Base-by-base conservation (phyloP, 176 grass and related monocot species). In the Pontederia crassipes region DNA sequence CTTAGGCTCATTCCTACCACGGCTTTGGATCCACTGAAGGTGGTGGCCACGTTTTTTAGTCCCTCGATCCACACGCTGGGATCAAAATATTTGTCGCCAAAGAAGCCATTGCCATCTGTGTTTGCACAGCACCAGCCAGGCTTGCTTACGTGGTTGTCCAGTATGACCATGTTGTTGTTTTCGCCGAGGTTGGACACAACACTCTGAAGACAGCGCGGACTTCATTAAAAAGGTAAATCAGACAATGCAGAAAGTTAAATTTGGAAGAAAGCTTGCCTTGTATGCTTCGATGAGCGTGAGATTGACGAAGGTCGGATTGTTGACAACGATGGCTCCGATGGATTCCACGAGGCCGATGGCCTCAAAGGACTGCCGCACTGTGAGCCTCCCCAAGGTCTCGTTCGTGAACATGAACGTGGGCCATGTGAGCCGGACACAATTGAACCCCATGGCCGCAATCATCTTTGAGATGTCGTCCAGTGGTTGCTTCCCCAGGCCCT, bases 401-500 rank as follows among this genome's bases (percentile, higher is more conserved):
- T 65, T 65, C 11, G 59, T 24, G 20, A 24, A 24, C 20, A 24
- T 24, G 20, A 24, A 24, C 20, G 20, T 24, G 20, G 20, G 20
- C 20, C 20, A 24, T 24, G 20, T 24, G 20, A 24, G 20, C 20
- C 20, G 20, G 20, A 24, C 20, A 24, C 20, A 24, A 24, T 24
- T 24, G 20, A 24, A 24, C 20, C 20, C 20, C 20, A 24, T 24
- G 20, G 20, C 57, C 12, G 74, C 78, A 49, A 96, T 70, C 68
- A 68, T 66, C 69, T 77, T 75, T 3, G 83, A 80, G 17, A 96
- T 72, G 46, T 58, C 74, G 64, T 72, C 86, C 4, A 80, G 55
- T 8, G 66, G 73, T 58, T 85, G 91, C 75, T 85, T 80, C 48
- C 80, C 65, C 68, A 97, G 81, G 67, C 92, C 92, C 78, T 96